A percentile compares a stretch with the other conserved stretches of the same genome.
These are phyloP conservation scores for Clarireedia hainanense DNA, from an alignment of 2,329 filamentous ascomycete species.

Conservation along the genomic window DNA sequence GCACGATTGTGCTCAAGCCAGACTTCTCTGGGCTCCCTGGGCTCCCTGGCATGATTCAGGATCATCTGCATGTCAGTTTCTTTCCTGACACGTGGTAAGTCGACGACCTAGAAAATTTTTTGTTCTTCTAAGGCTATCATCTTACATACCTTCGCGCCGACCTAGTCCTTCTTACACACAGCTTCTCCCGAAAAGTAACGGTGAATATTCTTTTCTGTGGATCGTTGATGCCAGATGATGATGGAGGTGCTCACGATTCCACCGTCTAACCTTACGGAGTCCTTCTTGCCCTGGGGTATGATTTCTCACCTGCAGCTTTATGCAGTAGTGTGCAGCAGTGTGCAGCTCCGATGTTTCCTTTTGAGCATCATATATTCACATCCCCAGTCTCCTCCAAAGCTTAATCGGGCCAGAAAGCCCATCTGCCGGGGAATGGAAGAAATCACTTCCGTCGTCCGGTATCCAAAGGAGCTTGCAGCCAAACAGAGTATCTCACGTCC, in stretches of 20 bases:
- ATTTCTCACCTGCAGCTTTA: too few relatives aligned
- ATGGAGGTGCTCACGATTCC: too few relatives aligned
- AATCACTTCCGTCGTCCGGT: neutral
- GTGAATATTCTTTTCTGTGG: neutral
- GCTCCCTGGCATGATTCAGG: conserved; percentile 3
- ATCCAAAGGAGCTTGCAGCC: neutral
- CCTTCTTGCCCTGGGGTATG: too few relatives aligned
- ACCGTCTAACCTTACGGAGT: too few relatives aligned
- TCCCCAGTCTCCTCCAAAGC: neutral
- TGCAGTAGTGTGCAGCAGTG: too few relatives aligned
- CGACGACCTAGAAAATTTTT: neutral
- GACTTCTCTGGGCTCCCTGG: too few relatives aligned
- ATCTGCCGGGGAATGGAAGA: neutral
- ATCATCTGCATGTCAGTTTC: conserved; percentile 8
- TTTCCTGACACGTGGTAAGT: conserved; percentile 8
- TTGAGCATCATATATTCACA: too few relatives aligned
- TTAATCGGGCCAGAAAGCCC: neutral
- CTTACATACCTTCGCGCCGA: neutral
- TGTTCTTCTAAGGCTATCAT: neutral
- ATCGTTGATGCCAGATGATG: too few relatives aligned
- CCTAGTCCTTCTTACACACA: neutral
- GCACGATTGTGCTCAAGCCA: too few relatives aligned
- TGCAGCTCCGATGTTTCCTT: too few relatives aligned
- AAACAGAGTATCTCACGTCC: conserved; percentile 1
- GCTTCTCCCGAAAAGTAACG: neutral